Percentiles rank a stretch among this genome's conserved stretches.
Conservation (phyloP, 768 basidiomycete species). For the Termitomyces sp. region DNA sequence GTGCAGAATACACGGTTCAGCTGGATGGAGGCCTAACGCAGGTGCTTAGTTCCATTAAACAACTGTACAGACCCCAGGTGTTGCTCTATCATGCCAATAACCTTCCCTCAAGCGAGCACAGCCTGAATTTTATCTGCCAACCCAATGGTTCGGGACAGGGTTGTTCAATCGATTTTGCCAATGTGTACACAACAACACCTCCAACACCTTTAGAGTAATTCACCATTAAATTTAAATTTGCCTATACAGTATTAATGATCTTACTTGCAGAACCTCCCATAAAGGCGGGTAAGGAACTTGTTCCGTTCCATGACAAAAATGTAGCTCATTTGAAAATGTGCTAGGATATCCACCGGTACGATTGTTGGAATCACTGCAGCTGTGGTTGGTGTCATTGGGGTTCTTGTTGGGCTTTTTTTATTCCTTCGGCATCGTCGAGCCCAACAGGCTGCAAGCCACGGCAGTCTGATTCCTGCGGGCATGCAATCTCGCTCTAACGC, state of each 20-base stretch:
- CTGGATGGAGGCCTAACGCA: slow-evolving; percentile 29
- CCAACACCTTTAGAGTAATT: slow-evolving; percentile 14
- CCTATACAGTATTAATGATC: background rate
- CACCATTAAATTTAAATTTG: too few species aligned
- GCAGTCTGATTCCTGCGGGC: background rate
- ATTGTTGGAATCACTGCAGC: slow-evolving; percentile 11
- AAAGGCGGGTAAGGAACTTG: background rate
- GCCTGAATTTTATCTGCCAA: slow-evolving; percentile 8
- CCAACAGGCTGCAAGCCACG: background rate
- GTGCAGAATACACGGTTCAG: slow-evolving; percentile 33
- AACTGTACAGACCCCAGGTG: slow-evolving; percentile 25
- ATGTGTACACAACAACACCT: slow-evolving; percentile 10
- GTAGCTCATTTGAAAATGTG: background rate
- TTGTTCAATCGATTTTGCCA: slow-evolving; percentile 16
- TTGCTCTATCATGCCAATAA: slow-evolving; percentile 23
- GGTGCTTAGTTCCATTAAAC: slow-evolving; percentile 22
- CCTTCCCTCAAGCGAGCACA: slow-evolving; percentile 8
- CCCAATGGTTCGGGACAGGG: slow-evolving; percentile 9
- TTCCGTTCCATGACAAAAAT: background rate
- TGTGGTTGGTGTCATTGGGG: slow-evolving; percentile 1
- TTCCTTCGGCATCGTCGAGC: slow-evolving; percentile 3
- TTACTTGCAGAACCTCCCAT: slow-evolving; percentile 1
- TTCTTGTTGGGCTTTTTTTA: slow-evolving; percentile 9
- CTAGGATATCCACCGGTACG: background rate
- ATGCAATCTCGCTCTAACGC: background rate